Evolutionary conservation across 2,329 filamentous ascomycete species (phyloP).

Genomic region (Ploettnerulaceae sp.): DNA sequence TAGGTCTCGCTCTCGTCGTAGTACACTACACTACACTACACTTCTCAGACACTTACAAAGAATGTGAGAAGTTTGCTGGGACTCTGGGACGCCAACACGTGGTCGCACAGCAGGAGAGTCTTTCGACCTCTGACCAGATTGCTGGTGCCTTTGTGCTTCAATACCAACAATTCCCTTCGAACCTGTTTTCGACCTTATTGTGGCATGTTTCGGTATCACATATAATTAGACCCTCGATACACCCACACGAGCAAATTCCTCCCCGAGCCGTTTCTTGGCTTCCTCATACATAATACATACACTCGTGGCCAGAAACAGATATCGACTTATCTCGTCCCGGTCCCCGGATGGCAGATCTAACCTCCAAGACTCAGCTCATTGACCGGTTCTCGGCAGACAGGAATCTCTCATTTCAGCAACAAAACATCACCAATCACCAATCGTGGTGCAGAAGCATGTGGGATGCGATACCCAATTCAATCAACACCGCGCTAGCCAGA

Average conservation of each 20-base stretch:
- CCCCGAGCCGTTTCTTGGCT: constrained; percentile 2
- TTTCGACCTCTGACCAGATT: constrained; percentile 5
- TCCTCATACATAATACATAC: no score
- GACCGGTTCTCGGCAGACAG: neutral
- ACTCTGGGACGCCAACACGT: neutral
- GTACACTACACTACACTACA: neutral
- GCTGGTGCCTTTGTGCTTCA: constrained; percentile 6
- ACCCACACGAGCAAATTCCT: neutral
- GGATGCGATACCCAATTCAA: neutral
- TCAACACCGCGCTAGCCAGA: neutral
- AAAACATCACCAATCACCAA: neutral
- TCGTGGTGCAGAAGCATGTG: neutral
- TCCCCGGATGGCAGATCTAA: neutral
- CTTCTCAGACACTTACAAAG: neutral
- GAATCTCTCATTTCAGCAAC: neutral
- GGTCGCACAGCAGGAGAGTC: neutral
- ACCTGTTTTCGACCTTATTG: neutral
- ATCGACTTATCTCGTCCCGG: no score
- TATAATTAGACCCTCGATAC: no score
- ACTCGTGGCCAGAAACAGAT: no score
- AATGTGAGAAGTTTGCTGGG: neutral
- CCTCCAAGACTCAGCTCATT: neutral
- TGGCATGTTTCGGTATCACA: no score
- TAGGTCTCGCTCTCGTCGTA: neutral
- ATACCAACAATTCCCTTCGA: neutral